Conservation (phyloP, 495 filamentous ascomycete genomes). For the Aspergillus ostianus region DNA sequence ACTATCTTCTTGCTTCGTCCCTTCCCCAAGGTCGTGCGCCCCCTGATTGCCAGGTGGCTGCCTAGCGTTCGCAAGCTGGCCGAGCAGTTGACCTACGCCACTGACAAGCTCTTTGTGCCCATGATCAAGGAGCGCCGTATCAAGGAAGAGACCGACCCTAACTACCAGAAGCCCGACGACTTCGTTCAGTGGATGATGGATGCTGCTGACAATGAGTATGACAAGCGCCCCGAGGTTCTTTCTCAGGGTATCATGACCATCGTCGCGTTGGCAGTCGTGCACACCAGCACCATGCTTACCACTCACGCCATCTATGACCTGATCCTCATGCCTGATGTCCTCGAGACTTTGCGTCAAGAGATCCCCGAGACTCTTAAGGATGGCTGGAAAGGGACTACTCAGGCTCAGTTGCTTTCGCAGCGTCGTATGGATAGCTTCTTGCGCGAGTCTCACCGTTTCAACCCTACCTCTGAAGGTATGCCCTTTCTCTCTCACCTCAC, state of each 20-base stretch:
- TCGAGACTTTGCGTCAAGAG: constrained; percentile 32
- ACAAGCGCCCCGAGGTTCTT: constrained; percentile 24
- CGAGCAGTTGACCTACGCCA: constrained; percentile 20
- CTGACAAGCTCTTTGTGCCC: constrained; percentile 31
- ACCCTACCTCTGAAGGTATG: constrained; percentile 33
- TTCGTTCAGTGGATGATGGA: constrained; percentile 45
- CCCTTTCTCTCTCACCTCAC: background rate
- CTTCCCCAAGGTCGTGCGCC: constrained; percentile 36
- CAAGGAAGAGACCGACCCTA: constrained; percentile 16
- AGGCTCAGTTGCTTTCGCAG: constrained; percentile 18
- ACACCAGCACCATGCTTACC: constrained; percentile 34
- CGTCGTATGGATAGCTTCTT: constrained; percentile 37
- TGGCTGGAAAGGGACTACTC: constrained; percentile 27
- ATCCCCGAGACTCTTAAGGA: constrained; percentile 20
- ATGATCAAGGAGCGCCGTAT: constrained; percentile 28
- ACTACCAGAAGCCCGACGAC: constrained; percentile 34
- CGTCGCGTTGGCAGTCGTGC: constrained; percentile 31
- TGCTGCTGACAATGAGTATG: constrained; percentile 22
- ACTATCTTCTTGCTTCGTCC: constrained; percentile 30
- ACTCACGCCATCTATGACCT: constrained; percentile 38
- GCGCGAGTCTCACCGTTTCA: constrained; percentile 36
- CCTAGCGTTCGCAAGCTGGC: constrained; percentile 29
- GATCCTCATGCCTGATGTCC: constrained; percentile 28
- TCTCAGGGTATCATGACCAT: constrained; percentile 30
- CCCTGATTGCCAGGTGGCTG: constrained; percentile 30